These are phyloP conservation scores for Aurantiochytrium sp. DNA, from an alignment of 108 stramenopile genomes.

Conservation along the genomic window DNA sequence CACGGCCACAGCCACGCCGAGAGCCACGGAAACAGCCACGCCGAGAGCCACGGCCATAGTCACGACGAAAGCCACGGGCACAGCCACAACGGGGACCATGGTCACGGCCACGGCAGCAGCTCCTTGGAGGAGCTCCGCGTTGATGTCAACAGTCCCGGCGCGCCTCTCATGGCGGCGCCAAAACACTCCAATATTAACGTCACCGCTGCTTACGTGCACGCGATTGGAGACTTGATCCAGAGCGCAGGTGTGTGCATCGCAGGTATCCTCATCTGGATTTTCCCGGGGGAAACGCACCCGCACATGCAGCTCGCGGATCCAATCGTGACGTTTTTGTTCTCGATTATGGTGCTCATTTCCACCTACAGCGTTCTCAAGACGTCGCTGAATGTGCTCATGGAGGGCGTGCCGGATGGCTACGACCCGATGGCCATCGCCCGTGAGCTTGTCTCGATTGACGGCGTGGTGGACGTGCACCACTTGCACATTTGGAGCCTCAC, in stretches of 20 bases:
- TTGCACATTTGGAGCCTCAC: slow-evolving; percentile 83
- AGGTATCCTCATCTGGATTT: slow-evolving; percentile 79
- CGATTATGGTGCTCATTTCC: slow-evolving; percentile 72
- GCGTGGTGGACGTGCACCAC: slow-evolving; percentile 77
- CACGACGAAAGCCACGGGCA: slow-evolving; percentile 43
- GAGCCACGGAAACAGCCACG: background rate
- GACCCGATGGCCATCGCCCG: slow-evolving; percentile 60
- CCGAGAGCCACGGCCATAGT: background rate
- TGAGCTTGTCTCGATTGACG: slow-evolving; percentile 56
- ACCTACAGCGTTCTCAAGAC: slow-evolving; percentile 67
- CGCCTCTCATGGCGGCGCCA: background rate
- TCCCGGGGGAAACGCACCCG: slow-evolving; percentile 60
- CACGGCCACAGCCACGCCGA: background rate
- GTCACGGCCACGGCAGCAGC: slow-evolving; percentile 29
- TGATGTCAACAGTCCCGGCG: background rate
- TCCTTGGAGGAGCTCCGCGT: slow-evolving; percentile 42
- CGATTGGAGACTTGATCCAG: slow-evolving; percentile 85
- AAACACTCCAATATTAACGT: slow-evolving; percentile 66
- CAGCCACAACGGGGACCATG: slow-evolving; percentile 27
- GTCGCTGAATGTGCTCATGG: slow-evolving; percentile 73
- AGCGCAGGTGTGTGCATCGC: slow-evolving; percentile 81
- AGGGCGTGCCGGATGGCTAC: slow-evolving; percentile 77
- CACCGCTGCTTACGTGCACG: slow-evolving; percentile 87
- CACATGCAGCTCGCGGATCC: slow-evolving; percentile 71
- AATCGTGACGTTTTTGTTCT: slow-evolving; percentile 83